These are phyloP conservation scores for Auricularia heimuer DNA, from an alignment of 768 basidiomycete genomes.

Conservation along the genomic window DNA sequence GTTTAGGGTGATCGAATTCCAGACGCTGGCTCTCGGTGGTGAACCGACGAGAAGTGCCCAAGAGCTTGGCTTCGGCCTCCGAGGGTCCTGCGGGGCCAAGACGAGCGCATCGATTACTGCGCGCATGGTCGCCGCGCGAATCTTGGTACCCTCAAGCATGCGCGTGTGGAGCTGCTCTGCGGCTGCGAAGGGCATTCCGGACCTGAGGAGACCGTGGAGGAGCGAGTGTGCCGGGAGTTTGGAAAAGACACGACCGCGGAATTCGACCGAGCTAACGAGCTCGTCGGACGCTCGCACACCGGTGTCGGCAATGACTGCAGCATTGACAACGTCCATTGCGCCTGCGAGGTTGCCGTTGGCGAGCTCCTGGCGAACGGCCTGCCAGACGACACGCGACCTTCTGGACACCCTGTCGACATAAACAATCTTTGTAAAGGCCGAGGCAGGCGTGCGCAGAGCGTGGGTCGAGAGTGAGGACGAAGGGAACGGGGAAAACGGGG, in stretches of 20 bases:
- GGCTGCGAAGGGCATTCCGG: conserved; percentile 39
- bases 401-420: neutral
- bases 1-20: conserved; percentile 9
- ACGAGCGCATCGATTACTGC: conserved; percentile 26
- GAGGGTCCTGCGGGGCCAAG: neutral
- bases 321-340: neutral
- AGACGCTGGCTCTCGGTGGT: conserved; percentile 11
- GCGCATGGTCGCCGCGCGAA: conserved; percentile 43
- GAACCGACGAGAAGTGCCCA: conserved; percentile 10
- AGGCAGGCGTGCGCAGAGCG: neutral
- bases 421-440: too few relatives aligned
- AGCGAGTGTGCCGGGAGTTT: conserved; percentile 34
- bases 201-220: conserved; percentile 52
- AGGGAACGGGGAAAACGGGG: neutral
- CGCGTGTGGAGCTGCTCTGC: conserved; percentile 38
- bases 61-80: neutral
- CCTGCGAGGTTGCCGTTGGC: neutral
- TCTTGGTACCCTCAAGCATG: conserved; percentile 41
- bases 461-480: neutral
- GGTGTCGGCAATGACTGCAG: neutral
- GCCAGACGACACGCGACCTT: neutral
- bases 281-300: neutral
- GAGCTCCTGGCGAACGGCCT: neutral
- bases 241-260: neutral
- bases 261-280: neutral